phyloP scores from a whole-genome alignment of 192 early-diverging fungal species.

The Backusella australiensis region DNA sequence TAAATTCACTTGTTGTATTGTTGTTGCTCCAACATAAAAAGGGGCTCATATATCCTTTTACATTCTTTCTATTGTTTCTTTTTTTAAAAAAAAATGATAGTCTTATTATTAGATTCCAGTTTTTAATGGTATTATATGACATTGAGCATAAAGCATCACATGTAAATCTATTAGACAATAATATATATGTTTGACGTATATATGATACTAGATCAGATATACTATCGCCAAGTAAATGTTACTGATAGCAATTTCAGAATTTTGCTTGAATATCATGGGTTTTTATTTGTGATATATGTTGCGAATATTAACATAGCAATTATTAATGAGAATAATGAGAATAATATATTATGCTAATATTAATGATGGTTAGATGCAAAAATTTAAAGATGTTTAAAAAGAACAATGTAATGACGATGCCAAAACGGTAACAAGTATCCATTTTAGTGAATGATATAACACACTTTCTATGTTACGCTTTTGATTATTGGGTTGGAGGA shows the following conservation, averaged over 20 bases:
- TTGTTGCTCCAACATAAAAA: not conserved
- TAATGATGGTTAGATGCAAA: not conserved
- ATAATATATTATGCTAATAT: not conserved
- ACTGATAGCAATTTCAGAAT: not conserved
- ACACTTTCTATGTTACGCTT: not conserved
- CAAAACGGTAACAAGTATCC: not conserved
- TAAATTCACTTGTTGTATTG: not conserved
- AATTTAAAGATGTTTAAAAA: not conserved
- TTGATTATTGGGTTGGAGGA: not conserved
- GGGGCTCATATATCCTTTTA: not conserved
- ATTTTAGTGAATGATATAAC: not conserved
- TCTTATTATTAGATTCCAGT: not conserved
- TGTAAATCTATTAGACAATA: not conserved
- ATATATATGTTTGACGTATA: not conserved
- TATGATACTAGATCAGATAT: not conserved
- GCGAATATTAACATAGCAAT: not conserved
- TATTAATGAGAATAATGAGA: not conserved
- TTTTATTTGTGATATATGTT: not conserved
- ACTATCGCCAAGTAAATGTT: not conserved
- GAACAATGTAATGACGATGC: not conserved
- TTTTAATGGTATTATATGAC: not conserved
- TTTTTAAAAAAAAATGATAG: not conserved
- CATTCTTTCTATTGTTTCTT: not conserved
- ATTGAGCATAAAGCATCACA: no score
- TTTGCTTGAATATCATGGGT: not conserved